Evolutionary conservation across 768 basidiomycete species (phyloP).

Genomic region (Crassisporium funariophilum): DNA sequence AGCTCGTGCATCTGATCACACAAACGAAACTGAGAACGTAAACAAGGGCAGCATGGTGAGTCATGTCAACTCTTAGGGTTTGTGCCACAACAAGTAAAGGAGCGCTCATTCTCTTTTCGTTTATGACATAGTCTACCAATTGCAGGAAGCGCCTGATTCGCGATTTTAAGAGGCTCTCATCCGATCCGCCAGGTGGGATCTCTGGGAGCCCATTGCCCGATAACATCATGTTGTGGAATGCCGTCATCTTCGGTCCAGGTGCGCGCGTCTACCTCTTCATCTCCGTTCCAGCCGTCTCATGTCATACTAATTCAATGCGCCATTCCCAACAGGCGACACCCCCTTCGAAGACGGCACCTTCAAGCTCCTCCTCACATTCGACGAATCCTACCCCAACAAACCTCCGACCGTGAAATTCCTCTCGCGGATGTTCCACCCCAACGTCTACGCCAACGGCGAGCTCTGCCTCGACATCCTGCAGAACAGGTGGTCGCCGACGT

Average conservation of each 20-base stretch:
- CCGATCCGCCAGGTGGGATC: slow-evolving; percentile 94
- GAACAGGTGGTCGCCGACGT: slow-evolving; percentile 98
- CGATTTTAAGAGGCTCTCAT: slow-evolving; percentile 94
- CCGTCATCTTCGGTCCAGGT: slow-evolving; percentile 99
- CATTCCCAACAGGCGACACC: slow-evolving; percentile 73
- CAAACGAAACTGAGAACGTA: too few relatives aligned
- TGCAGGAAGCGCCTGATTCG: slow-evolving; percentile 95
- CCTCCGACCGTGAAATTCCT: slow-evolving; percentile 97
- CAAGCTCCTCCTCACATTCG: slow-evolving; percentile 92
- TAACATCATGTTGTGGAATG: slow-evolving; percentile 99
- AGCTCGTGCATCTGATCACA: too few relatives aligned
- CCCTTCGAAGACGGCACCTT: slow-evolving; percentile 99
- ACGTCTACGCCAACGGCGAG: slow-evolving; percentile 98
- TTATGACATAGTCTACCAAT: slow-evolving; percentile 91
- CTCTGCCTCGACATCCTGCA: slow-evolving; percentile 98
- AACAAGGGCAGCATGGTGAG: too few relatives aligned
- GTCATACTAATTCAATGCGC: slow-evolving; percentile 1
- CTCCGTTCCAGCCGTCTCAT: background rate
- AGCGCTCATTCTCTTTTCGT: slow-evolving; percentile 1
- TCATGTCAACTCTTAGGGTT: background rate
- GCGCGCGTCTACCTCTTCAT: slow-evolving; percentile 29
- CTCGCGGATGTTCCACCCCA: slow-evolving; percentile 98
- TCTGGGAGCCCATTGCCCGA: slow-evolving; percentile 97
- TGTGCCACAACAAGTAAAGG: background rate
- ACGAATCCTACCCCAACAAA: slow-evolving; percentile 98